Evolutionary conservation across 495 filamentous ascomycete genomes (phyloP), one percentile per base, ranked within the genome.

Genomic region (Oidiodendron maius): DNA sequence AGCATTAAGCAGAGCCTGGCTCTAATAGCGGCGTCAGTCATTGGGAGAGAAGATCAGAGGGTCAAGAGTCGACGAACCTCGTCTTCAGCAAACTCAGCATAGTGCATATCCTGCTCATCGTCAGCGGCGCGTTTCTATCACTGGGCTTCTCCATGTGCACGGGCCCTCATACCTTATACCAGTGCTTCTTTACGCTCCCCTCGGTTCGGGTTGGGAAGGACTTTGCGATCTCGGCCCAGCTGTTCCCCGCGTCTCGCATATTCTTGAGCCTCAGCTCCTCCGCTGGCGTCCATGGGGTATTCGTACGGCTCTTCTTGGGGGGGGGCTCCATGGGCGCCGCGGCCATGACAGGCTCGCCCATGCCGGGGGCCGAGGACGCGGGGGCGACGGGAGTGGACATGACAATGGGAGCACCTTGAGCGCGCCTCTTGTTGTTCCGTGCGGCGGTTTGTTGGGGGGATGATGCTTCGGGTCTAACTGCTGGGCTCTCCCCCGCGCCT

Each of bases 171-270:
- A 91, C 90, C 78, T 98, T 98, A 64, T 98, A 98, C 93, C 93
- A 98, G 65, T 98, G 93, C 71, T 98, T 98, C 76, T 98, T 98
- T 10, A 98, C 93, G 60, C 89, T 95, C 15, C 93, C 93, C 65
- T 98, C 93, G 18, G 93, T 98, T 55, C 93, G 76, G 15, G 78
- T 81, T 13, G 93, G 93, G 66, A 98, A 98, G 9, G 85, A 90
- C 84, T 96, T 96, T 61, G 93, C 93, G 52, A 98, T 98, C 59
- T 97, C 93, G 36, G 86, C 90, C 93, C 93, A 98, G 60, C 85
- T 95, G 52, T 84, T 87, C 10, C 91, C 91, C 1, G 85, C 80
- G 66, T 97, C 93, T 50, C 93, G 79, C 91, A 98, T 89, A 43
- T 72, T 75, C 76, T 96, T 96, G 58, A 98, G 67, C 41, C 89